Conservation (phyloP, 176 grass and related monocot species). For the Bothriochloa decipiens region DNA sequence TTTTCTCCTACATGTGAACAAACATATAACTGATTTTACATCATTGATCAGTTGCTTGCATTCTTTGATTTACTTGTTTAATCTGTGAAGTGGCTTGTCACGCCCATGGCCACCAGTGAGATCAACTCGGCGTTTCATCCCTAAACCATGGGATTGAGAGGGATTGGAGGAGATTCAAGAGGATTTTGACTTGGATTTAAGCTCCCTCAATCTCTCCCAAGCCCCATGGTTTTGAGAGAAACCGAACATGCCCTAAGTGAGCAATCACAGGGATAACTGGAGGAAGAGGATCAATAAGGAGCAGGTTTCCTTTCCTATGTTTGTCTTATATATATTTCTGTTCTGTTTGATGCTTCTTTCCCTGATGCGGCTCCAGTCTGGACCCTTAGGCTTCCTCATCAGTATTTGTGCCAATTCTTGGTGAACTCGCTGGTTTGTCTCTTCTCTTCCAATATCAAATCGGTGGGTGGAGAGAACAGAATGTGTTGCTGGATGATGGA, state of each 20-base stretch:
- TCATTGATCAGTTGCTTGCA: neutral
- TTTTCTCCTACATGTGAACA: neutral
- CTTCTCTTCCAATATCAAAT: conserved; percentile 26
- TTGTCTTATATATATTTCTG: neutral
- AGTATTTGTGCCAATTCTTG: neutral
- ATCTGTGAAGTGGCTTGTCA: neutral
- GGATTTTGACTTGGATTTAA: too few species aligned
- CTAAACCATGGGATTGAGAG: too few species aligned
- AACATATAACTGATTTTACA: neutral
- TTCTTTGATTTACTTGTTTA: conserved; percentile 20
- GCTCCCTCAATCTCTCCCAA: too few species aligned
- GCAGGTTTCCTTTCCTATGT: neutral
- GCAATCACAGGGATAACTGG: neutral
- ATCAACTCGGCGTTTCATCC: neutral
- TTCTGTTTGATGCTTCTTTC: neutral
- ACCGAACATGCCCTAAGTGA: neutral
- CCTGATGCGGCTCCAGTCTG: neutral
- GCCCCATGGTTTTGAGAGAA: too few species aligned
- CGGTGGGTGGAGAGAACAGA: conserved; percentile 50
- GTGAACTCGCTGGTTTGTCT: neutral
- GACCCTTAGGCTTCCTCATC: neutral
- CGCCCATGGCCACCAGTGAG: neutral
- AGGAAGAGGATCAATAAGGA: neutral
- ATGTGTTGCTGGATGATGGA: conserved; percentile 72
- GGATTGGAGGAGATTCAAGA: too few species aligned